Base-by-base conservation (phyloP, 306 rosid genomes). In the Cicer arietinum region DNA sequence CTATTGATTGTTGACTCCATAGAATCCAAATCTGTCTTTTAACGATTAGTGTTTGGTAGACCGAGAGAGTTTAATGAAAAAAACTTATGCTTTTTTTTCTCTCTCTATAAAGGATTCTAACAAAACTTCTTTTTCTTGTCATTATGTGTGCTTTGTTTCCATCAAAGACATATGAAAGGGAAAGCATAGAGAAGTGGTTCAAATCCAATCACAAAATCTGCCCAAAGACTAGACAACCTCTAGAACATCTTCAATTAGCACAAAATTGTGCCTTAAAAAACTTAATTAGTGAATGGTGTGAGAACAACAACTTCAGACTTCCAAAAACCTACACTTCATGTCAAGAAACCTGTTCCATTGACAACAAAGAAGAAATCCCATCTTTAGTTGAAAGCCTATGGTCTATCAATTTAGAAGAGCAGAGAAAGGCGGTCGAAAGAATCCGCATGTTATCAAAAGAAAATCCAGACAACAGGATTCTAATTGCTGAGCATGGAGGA, bases 131-230 rank as follows among this genome's bases (percentile, higher is more conserved):
- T 20, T 67, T 25, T 20, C 1, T 39, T 42, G 67, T 16, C 8
- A 12, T 73, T 40, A 4, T 70, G 9, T 51, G 35, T 7, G 63
- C 70, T 52, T 43, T 7, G 45, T 64, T 56, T 39, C 44, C 35
- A 10, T 63, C 74, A 22, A 76, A 94, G 97, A 91, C 97, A 57
- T 91, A 89, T 65, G 98, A 94, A 70, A 85, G 94, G 80, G 92
- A 86, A 71, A 91, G 97, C 87, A 94, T 94, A 83, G 84, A 85
- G 64, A 94, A 86, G 79, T 94, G 98, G 98, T 84, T 94, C 50
- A 63, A 74, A 67, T 80, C 91, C 18, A 87, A 88, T 42, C 94
- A 88, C 17, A 68, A 76, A 18, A 85, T 92, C 11, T 83, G 86
- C 45, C 86, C 86, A 50, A 83, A 83, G 76, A 79, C 84, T 0